Base-by-base conservation (phyloP, 192 early-diverging fungal genomes). In the Chytriomyces hyalinus region DNA sequence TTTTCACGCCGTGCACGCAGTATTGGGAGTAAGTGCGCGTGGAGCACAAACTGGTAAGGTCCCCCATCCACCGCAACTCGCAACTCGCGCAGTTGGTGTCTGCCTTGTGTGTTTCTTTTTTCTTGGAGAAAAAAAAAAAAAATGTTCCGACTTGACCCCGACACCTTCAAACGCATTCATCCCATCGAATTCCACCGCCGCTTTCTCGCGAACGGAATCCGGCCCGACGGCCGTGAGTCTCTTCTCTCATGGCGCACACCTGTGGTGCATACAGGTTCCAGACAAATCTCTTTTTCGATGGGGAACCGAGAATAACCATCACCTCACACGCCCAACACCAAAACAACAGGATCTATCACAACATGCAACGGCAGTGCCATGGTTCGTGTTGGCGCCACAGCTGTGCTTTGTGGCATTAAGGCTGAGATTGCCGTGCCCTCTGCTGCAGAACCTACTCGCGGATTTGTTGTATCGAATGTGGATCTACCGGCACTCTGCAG, bases 331-430 rank as follows among this genome's bases (percentile, higher is more conserved):
- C 3, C 20, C 0, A 57, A 11, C 15, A 57, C 53, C 53, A n/a
- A 26, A 26, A 20, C 61, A n/a, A 48, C 83, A 87, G 91, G 87
- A 11, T 83, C 90, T 11, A 90, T 99, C 46, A 85, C 87, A 69
- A 96, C 93, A 4, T 91, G 94, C 11, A 84, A 93, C 74, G 95
- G 95, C 4, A 96, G 94, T 3, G 92, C 95, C 8, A 92, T 94
- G 81, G 92, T 96, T 49, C 87, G 93, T 46, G 78, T 96, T 9
- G 97, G 97, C 44, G 90, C 93, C 46, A 97, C 95, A 2, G 95
- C 92, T 10, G 92, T 95, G 15, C 86, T 96, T 6, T 97, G 96
- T 75, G 97, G 95, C 20, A 91, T 99, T 66, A 99, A 99, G 80
- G 96, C 93, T 22, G 95, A 97, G 83, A 94, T 97, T 4, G 86